A percentile compares a stretch with the other conserved stretches of the same genome.
Evolutionary conservation across 345 rosid genomes (phyloP).

Genomic region (Sisymbrium altissimum): DNA sequence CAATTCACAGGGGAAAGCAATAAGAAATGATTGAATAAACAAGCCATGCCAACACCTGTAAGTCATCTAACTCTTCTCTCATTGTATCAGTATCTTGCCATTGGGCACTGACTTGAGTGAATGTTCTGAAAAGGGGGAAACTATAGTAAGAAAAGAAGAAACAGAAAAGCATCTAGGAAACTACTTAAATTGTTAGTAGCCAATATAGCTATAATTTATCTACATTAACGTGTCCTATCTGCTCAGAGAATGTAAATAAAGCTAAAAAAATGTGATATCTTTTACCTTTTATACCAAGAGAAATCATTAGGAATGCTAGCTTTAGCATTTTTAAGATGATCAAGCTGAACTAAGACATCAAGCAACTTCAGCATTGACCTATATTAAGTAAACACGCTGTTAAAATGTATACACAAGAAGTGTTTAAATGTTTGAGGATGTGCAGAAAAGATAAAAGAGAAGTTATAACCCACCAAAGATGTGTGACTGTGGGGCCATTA

Average conservation of each 20-base stretch:
- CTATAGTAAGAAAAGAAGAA: constrained; percentile 11
- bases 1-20: background rate
- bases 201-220: background rate
- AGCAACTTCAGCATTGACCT: constrained; percentile 97
- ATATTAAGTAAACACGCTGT: constrained; percentile 26
- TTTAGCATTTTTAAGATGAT: constrained; percentile 98
- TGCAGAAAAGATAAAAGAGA: background rate
- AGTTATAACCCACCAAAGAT: constrained; percentile 61
- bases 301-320: constrained; percentile 99
- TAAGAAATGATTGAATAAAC: background rate
- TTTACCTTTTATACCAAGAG: constrained; percentile 98
- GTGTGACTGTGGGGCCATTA: constrained; percentile 95
- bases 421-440: background rate
- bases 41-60: constrained; percentile 58
- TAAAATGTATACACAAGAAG: background rate
- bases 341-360: constrained; percentile 96
- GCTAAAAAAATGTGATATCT: background rate
- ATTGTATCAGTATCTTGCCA: constrained; percentile 99
- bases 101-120: constrained; percentile 96
- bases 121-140: constrained; percentile 59
- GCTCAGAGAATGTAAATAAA: background rate
- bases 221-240: background rate
- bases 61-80: constrained; percentile 98
- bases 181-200: background rate
- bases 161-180: background rate